Conservation (phyloP, 2,329 filamentous ascomycete genomes). For the Truncatella angustata region DNA sequence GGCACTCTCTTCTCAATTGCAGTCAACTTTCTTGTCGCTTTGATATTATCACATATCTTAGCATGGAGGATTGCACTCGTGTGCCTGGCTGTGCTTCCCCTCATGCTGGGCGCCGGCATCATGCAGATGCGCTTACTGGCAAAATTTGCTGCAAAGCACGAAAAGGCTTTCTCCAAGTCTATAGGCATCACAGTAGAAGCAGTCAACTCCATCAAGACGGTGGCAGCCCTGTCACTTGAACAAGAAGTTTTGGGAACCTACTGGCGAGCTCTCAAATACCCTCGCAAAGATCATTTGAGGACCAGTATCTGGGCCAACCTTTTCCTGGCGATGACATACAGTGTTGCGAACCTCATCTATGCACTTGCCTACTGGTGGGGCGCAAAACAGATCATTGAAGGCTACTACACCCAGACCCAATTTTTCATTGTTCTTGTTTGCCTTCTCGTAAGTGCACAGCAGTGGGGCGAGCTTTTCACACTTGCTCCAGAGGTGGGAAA, state of each 20-base stretch:
- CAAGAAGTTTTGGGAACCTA: conserved; percentile 52
- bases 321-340: conserved; percentile 60
- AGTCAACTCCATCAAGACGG: conserved; percentile 63
- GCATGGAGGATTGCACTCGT: conserved; percentile 77
- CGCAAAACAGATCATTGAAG: conserved; percentile 64
- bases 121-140: conserved; percentile 65
- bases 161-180: conserved; percentile 62
- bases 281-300: conserved; percentile 53
- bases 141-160: conserved; percentile 61
- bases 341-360: conserved; percentile 65
- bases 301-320: conserved; percentile 52
- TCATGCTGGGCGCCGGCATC: conserved; percentile 67
- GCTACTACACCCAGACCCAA: conserved; percentile 61
- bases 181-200: conserved; percentile 66
- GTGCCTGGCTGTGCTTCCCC: conserved; percentile 64
- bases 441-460: conserved; percentile 69
- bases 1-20: conserved; percentile 67
- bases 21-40: conserved; percentile 66
- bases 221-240: conserved; percentile 55
- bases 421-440: conserved; percentile 74
- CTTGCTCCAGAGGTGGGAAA: conserved; percentile 73
- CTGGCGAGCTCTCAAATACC: conserved; percentile 44
- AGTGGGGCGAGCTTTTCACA: conserved; percentile 73
- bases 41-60: conserved; percentile 68
- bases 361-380: conserved; percentile 82